These are phyloP conservation scores for Vigna radiata DNA, from an alignment of 306 rosid genomes.

Conservation along the genomic window DNA sequence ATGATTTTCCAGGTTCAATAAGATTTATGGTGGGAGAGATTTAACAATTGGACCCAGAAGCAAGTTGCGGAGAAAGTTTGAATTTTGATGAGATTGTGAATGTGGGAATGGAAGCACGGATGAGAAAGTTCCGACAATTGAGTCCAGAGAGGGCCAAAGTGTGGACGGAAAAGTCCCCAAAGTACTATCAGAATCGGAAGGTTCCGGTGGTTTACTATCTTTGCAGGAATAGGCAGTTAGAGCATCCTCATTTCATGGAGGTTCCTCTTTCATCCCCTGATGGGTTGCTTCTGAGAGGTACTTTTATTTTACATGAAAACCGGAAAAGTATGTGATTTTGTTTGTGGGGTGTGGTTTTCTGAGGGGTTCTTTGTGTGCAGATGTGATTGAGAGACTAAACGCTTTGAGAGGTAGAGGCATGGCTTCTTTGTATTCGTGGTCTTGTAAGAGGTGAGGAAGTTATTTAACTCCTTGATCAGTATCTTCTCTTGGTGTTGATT, in stretches of 20 bases:
- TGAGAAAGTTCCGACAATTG: slow-evolving; percentile 76
- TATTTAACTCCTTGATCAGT: not conserved
- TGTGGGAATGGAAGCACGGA: slow-evolving; percentile 67
- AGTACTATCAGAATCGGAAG: slow-evolving; percentile 76
- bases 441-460: slow-evolving; percentile 81
- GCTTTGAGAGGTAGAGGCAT: slow-evolving; percentile 92
- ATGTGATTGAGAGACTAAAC: slow-evolving; percentile 81
- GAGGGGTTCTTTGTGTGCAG: slow-evolving; percentile 52
- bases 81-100: slow-evolving; percentile 34
- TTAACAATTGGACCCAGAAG: not conserved
- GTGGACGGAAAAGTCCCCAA: slow-evolving; percentile 94
- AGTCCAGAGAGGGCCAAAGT: slow-evolving; percentile 93
- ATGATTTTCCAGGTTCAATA: slow-evolving; percentile 27
- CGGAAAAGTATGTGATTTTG: not conserved
- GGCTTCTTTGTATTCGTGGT: slow-evolving; percentile 88
- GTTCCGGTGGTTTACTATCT: slow-evolving; percentile 90
- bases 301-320: not conserved
- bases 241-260: slow-evolving; percentile 99
- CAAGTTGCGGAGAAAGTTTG: slow-evolving; percentile 10
- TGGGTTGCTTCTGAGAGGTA: slow-evolving; percentile 85
- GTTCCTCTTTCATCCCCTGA: slow-evolving; percentile 71
- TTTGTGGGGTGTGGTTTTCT: not conserved
- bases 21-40: slow-evolving; percentile 13
- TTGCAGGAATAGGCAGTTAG: slow-evolving; percentile 82
- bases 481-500: slow-evolving; percentile 10